These are phyloP conservation scores for Penicillium lagena DNA, from an alignment of 495 filamentous ascomycete species.

Conservation along the genomic window DNA sequence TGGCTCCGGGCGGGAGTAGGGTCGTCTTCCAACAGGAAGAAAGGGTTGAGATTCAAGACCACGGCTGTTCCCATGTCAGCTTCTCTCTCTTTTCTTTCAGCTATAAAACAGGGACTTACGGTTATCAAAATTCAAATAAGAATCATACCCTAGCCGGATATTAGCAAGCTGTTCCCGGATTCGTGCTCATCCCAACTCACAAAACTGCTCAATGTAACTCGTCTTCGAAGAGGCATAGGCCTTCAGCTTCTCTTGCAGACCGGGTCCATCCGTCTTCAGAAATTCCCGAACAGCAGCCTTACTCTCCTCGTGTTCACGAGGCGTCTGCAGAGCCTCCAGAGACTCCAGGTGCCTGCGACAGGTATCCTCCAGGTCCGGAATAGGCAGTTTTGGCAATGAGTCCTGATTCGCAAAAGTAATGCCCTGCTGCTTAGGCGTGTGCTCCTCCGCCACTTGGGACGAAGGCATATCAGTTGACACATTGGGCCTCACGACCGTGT, in stretches of 20 bases:
- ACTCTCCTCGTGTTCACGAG: conserved; percentile 79
- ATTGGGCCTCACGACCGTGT: conserved; percentile 20
- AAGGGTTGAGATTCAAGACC: conserved; percentile 94
- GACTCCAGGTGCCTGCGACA: conserved; percentile 74
- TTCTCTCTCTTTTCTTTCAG: background rate
- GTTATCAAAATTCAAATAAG: conserved; percentile 96
- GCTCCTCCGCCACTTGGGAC: conserved; percentile 6
- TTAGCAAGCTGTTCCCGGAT: background rate
- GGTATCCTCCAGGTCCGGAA: conserved; percentile 81
- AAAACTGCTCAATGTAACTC: conserved; percentile 98
- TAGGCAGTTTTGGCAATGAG: conserved; percentile 82
- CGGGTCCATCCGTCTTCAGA: conserved; percentile 72
- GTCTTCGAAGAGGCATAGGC: conserved; percentile 89
- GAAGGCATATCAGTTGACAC: conserved; percentile 7
- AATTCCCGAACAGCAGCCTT: conserved; percentile 79
- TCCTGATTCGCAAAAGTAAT: conserved; percentile 89
- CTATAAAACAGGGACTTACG: conserved; percentile 34
- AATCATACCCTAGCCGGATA: conserved; percentile 78
- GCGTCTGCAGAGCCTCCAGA: conserved; percentile 74
- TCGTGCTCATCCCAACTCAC: conserved; percentile 46
- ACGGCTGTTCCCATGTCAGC: conserved; percentile 48
- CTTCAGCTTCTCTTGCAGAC: conserved; percentile 82
- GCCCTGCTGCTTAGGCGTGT: conserved; percentile 21
- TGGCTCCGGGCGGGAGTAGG: conserved; percentile 93
- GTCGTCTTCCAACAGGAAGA: conserved; percentile 96